phyloP scores from a whole-genome alignment of 768 basidiomycete genomes.

The Boletus vermiculosoides region DNA sequence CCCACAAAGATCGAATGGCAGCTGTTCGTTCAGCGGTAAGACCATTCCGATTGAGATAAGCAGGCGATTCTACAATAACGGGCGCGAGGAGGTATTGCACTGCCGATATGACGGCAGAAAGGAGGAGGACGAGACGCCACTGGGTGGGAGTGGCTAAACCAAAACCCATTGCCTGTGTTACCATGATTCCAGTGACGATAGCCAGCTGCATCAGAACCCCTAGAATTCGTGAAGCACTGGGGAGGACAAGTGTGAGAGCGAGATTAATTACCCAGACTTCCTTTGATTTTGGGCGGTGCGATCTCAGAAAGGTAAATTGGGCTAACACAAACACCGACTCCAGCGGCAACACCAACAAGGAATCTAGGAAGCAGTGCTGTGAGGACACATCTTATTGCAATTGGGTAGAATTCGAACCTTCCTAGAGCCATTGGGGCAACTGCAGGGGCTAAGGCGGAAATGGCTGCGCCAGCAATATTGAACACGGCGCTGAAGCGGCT shows the following conservation, averaged over 20 bases:
- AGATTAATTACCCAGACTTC: constrained; percentile 63
- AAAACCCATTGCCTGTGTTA: constrained; percentile 79
- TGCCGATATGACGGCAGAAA: constrained; percentile 56
- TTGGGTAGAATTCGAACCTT: constrained; percentile 44
- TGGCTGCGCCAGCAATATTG: constrained; percentile 53
- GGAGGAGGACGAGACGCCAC: constrained; percentile 71
- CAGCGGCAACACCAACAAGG: constrained; percentile 67
- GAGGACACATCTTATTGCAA: not conserved
- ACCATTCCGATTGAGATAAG: constrained; percentile 57
- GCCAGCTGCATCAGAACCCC: constrained; percentile 80
- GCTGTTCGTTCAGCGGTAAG: constrained; percentile 47
- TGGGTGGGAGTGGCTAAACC: constrained; percentile 59
- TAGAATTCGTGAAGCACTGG: constrained; percentile 24
- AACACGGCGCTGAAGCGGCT: constrained; percentile 56
- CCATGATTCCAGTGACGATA: constrained; percentile 83
- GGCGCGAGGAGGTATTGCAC: constrained; percentile 56
- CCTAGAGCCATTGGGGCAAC: constrained; percentile 59
- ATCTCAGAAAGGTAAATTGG: constrained; percentile 88
- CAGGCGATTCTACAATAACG: constrained; percentile 67
- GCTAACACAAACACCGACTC: constrained; percentile 72
- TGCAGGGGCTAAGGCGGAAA: constrained; percentile 67
- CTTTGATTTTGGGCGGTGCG: constrained; percentile 72
- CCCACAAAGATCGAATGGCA: constrained; percentile 56
- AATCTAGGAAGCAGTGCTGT: constrained; percentile 39
- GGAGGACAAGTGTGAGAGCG: not conserved